phyloP scores from a whole-genome alignment of 352 stramenopile species.

The Sclerospora graminicola region DNA sequence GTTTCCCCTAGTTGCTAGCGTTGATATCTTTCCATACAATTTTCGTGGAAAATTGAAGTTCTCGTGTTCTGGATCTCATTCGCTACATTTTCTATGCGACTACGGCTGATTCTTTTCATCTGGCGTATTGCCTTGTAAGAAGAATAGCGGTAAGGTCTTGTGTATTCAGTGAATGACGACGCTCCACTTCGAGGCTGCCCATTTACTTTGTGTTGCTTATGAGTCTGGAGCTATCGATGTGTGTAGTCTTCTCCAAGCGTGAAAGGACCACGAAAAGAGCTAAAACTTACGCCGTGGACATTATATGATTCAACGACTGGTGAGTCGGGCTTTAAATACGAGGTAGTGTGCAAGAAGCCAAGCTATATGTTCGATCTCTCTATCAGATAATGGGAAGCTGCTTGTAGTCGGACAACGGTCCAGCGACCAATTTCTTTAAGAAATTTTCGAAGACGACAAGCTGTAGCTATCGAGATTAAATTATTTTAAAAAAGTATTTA shows the following conservation, averaged over 20 bases:
- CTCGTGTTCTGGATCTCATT: slow-evolving; percentile 81
- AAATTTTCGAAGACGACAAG: slow-evolving; percentile 39
- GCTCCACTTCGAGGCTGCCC: slow-evolving; percentile 70
- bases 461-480: slow-evolving; percentile 41
- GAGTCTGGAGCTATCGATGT: slow-evolving; percentile 47
- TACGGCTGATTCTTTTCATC: slow-evolving; percentile 72
- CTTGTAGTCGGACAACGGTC: slow-evolving; percentile 21
- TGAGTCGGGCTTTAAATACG: slow-evolving; percentile 57
- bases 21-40: slow-evolving; percentile 23
- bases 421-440: slow-evolving; percentile 13
- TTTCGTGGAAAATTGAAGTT: slow-evolving; percentile 37
- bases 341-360: slow-evolving; percentile 42
- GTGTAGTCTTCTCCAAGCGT: slow-evolving; percentile 44
- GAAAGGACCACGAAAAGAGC: slow-evolving; percentile 5
- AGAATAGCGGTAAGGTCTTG: slow-evolving; percentile 35
- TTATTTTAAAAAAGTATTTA: too few species aligned
- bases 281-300: slow-evolving; percentile 40
- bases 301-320: slow-evolving; percentile 60
- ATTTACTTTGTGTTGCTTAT: slow-evolving; percentile 58
- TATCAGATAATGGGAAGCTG: slow-evolving; percentile 32
- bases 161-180: slow-evolving; percentile 79
- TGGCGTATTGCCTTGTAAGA: slow-evolving; percentile 46
- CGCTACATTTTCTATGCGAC: slow-evolving; percentile 70
- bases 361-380: slow-evolving; percentile 20
- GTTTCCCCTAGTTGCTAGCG: slow-evolving; percentile 59